Evolutionary conservation across 768 basidiomycete species (phyloP).

Genomic region (Butyriboletus loyo): DNA sequence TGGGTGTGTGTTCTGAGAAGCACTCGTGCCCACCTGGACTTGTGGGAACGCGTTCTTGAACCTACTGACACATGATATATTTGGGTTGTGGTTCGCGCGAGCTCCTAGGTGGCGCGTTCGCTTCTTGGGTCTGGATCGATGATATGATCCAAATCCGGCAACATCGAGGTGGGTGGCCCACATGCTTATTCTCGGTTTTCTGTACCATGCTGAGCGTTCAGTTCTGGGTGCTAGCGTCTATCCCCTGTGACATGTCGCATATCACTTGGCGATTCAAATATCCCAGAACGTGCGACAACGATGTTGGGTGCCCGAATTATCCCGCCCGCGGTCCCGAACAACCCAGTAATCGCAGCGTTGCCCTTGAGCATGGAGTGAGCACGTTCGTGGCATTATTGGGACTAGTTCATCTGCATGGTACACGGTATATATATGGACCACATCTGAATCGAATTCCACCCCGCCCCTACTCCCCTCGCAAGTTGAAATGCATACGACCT

Average conservation of each 20-base stretch:
- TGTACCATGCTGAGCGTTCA: background rate
- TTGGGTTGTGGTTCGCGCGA: background rate
- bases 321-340: background rate
- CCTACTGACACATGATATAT: background rate
- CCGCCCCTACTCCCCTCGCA: background rate
- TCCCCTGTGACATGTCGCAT: no score
- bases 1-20: background rate
- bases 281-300: background rate
- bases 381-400: background rate
- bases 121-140: background rate
- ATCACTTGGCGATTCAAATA: background rate
- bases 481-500: conserved; percentile 3
- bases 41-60: background rate
- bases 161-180: background rate
- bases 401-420: background rate
- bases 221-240: background rate
- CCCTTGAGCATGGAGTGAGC: background rate
- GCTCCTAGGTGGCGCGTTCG: no score
- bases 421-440: background rate
- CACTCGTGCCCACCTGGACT: background rate
- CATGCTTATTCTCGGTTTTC: background rate
- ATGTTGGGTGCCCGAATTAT: background rate
- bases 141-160: background rate
- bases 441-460: background rate
- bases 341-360: background rate